These are phyloP conservation scores for Porcisia hertigi DNA, from an alignment of 208 protist genomes.

Conservation along the genomic window DNA sequence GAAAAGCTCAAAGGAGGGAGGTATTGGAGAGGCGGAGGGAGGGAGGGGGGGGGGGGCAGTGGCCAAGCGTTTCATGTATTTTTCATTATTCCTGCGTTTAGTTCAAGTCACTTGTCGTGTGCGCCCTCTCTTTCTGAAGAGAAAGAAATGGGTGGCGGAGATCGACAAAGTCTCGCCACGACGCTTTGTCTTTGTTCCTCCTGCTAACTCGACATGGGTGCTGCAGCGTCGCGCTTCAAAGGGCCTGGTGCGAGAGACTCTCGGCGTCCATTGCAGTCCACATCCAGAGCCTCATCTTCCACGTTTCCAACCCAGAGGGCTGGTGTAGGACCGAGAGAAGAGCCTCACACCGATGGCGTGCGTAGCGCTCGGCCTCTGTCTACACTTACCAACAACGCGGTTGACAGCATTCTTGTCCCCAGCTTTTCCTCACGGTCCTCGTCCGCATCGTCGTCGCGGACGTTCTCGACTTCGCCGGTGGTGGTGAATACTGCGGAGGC, in stretches of 20 bases:
- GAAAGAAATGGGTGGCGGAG: no score
- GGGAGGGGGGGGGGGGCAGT: not conserved
- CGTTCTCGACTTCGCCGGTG: not conserved
- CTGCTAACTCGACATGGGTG: not conserved
- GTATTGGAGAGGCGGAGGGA: not conserved
- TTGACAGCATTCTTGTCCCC: not conserved
- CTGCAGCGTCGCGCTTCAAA: not conserved
- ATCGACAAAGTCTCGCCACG: not conserved
- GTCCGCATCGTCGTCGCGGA: not conserved
- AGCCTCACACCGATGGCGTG: not conserved
- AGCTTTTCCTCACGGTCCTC: constrained; percentile 4
- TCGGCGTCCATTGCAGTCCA: not conserved
- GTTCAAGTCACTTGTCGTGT: not conserved
- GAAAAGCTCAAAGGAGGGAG: not conserved
- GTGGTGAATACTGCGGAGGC: not conserved
- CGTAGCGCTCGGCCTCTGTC: not conserved
- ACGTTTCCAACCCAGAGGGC: not conserved
- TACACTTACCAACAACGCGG: not conserved
- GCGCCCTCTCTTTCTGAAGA: not conserved
- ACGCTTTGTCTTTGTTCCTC: not conserved
- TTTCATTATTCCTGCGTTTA: not conserved
- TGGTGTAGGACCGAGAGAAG: not conserved
- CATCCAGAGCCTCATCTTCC: not conserved
- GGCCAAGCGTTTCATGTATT: not conserved
- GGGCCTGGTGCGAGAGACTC: not conserved